A percentile compares a stretch with the other conserved stretches of the same genome.
These are phyloP conservation scores for Paradendryphiella salina DNA, from an alignment of 2,329 filamentous ascomycete species.

Conservation along the genomic window DNA sequence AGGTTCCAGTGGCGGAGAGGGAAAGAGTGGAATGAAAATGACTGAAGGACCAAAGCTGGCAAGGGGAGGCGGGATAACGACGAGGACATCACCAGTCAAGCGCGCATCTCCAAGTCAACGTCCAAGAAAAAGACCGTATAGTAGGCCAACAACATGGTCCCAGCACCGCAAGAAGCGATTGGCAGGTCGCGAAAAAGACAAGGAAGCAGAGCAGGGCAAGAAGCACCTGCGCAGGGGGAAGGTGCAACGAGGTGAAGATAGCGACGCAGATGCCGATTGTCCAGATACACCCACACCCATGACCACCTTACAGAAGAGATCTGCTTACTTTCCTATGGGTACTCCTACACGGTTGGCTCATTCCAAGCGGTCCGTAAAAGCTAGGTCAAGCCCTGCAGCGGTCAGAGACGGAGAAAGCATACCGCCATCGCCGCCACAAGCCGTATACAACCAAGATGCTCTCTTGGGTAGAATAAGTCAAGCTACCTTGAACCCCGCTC, in stretches of 20 bases:
- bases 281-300: conserved; percentile 31
- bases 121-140: conserved; percentile 7
- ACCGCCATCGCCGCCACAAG: too few species aligned
- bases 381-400: not conserved
- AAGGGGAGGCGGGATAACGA: conserved; percentile 1
- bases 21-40: not conserved
- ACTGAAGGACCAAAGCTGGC: conserved; percentile 3
- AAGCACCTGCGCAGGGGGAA: not conserved
- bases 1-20: not conserved
- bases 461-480: too few species aligned
- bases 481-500: not conserved
- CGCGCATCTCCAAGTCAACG: not conserved
- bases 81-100: conserved; percentile 11
- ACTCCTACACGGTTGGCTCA: not conserved
- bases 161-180: not conserved
- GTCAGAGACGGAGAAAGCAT: too few species aligned
- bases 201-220: not conserved
- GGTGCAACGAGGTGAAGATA: not conserved
- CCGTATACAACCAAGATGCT: too few species aligned
- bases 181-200: not conserved
- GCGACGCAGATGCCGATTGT: not conserved
- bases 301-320: conserved; percentile 18
- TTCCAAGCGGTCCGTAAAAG: not conserved
- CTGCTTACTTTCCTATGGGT: conserved; percentile 21
- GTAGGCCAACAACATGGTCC: not conserved